Base-by-base conservation (phyloP, 768 basidiomycete species). In the Xanthoconium stramineum region DNA sequence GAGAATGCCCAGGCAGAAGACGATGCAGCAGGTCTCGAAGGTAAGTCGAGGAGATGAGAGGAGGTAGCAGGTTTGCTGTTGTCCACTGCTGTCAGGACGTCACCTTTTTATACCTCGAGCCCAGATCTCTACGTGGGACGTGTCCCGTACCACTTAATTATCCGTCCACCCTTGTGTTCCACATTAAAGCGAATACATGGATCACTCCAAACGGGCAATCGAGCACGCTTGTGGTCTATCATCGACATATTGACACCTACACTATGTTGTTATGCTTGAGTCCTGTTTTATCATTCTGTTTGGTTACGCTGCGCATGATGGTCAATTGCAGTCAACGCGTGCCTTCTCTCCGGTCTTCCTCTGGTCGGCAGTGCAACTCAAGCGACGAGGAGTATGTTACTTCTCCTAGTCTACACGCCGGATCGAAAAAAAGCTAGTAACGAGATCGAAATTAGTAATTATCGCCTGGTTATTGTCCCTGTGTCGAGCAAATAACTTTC, bases 21-120 rank as follows among this genome's bases (percentile, higher is more conserved):
- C 8, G 19, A n/a, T 47, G 44, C 59, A 56, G 59, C 46, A 49
- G 48, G 30, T n/a, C 1, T 7, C 20, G 39, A 28, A 15, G 13
- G 32, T 12, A 20, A 37, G 6, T 14, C 50, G 6, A 38, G n/a
- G 56, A 42, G 2, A 30, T 17, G 39, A 20, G 11, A 12, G 13
- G 15, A 17, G 38, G 36, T 56, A 37, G 33, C 33, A 8, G 6
- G 36, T 43, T 30, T 24, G n/a, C 44, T 15, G 10, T 39, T 24
- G 24, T 24, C 24, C 24, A 24, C 37, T 5, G 42, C 1, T 3
- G 30, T 28, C 2, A 42, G 32, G n/a, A n/a, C 0, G 29, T 15
- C 20, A 8, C 13, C 30, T 24, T n/a, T 62, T 57, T 58, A 58
- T 53, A 40, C 17, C 24, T 9, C 57, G 44, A n/a, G 9, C 37